Evolutionary conservation across 208 protist species (phyloP).

Genomic region (Leishmania braziliensis): DNA sequence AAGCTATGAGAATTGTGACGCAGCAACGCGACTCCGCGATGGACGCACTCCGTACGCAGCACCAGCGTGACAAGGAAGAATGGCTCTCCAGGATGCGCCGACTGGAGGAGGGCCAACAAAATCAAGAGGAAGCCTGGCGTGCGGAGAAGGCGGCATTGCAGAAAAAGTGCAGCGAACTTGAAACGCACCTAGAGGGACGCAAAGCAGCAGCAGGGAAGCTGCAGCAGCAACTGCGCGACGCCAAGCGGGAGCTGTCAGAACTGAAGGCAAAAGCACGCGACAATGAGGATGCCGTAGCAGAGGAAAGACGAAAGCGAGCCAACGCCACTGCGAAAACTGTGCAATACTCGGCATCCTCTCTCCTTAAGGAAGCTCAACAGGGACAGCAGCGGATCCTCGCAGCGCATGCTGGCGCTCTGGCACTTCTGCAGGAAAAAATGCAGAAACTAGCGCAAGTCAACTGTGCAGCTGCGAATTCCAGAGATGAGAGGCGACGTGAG

Average conservation of each 20-base stretch:
- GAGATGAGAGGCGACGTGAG: slow-evolving; percentile 21
- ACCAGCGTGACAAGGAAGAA: slow-evolving; percentile 5
- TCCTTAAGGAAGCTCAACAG: slow-evolving; percentile 26
- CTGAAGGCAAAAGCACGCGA: slow-evolving; percentile 3
- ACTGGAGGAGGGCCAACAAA: not conserved
- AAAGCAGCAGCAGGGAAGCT: slow-evolving; percentile 20
- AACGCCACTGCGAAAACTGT: slow-evolving; percentile 7
- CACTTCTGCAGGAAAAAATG: slow-evolving; percentile 11
- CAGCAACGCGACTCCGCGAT: slow-evolving; percentile 10
- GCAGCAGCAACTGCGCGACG: slow-evolving; percentile 29
- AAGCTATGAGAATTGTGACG: not conserved
- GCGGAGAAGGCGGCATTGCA: slow-evolving; percentile 24
- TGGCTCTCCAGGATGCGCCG: not conserved
- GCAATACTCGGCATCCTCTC: slow-evolving; percentile 19
- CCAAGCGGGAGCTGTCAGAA: slow-evolving; percentile 19
- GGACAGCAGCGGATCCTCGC: slow-evolving; percentile 25
- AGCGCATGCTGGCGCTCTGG: slow-evolving; percentile 13
- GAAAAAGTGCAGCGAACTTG: slow-evolving; percentile 23
- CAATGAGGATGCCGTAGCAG: slow-evolving; percentile 7
- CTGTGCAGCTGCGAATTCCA: slow-evolving; percentile 6
- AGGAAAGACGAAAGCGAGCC: not conserved
- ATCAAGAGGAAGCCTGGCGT: slow-evolving; percentile 17
- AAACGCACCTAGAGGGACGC: slow-evolving; percentile 23
- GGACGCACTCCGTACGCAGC: not conserved
- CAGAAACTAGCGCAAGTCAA: not conserved